Percentiles rank a stretch among this genome's conserved stretches.
These are phyloP conservation scores for Cryptosporidium sp. DNA, from an alignment of 169 alveolate species.

Conservation along the genomic window DNA sequence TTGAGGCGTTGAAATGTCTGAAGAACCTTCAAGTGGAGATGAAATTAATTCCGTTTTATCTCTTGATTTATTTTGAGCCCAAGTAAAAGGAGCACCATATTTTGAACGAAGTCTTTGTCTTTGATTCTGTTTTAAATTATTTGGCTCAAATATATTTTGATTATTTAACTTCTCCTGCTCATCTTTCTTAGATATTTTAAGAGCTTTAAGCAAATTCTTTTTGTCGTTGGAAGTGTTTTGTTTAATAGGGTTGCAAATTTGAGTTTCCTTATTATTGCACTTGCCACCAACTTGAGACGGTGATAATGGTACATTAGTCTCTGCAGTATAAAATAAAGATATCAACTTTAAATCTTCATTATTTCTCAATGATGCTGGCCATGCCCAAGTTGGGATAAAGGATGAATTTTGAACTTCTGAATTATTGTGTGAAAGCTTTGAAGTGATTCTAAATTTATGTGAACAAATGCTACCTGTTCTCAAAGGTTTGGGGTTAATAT, in stretches of 20 bases:
- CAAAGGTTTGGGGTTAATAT: neutral
- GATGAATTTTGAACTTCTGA: neutral
- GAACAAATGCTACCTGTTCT: neutral
- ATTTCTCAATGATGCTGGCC: conserved; percentile 73
- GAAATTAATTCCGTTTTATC: neutral
- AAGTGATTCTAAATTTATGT: neutral
- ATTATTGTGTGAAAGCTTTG: neutral
- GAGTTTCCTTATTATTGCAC: neutral
- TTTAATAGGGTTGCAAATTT: neutral
- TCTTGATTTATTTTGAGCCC: conserved; percentile 28
- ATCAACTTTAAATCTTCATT: conserved; percentile 8
- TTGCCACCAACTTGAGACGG: conserved; percentile 52
- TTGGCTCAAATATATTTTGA: neutral
- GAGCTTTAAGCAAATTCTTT: neutral
- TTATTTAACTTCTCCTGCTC: neutral
- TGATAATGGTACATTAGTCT: conserved; percentile 52
- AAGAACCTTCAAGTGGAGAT: neutral
- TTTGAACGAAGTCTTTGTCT: conserved; percentile 25
- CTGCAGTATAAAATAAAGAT: conserved; percentile 53
- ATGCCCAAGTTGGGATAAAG: conserved; percentile 61
- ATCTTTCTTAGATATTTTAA: neutral
- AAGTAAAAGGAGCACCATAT: conserved; percentile 59
- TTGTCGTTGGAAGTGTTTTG: neutral
- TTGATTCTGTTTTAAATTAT: neutral
- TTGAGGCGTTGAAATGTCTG: conserved; percentile 38